Percentiles rank a stretch among this genome's conserved stretches.
These are phyloP conservation scores for Daldinia decipiens DNA, from an alignment of 495 filamentous ascomycete genomes.

Conservation along the genomic window DNA sequence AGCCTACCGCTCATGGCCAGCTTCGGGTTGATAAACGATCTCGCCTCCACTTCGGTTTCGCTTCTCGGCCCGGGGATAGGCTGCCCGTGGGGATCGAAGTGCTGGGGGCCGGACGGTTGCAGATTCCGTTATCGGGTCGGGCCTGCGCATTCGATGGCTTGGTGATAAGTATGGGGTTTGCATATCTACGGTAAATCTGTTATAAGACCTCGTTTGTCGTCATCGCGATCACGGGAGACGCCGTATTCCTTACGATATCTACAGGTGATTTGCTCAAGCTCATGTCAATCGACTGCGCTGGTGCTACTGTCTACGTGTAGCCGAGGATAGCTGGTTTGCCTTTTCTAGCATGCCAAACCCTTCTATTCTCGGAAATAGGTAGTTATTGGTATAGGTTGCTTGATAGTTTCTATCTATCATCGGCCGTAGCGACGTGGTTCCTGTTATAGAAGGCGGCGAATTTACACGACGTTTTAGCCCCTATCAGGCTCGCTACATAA, in stretches of 20 bases:
- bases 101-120: slow-evolving; percentile 29
- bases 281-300: background rate
- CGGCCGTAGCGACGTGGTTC: slow-evolving; percentile 28
- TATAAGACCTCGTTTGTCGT: background rate
- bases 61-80: slow-evolving; percentile 2
- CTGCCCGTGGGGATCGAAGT: background rate
- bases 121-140: slow-evolving; percentile 34
- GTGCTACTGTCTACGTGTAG: background rate
- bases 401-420: slow-evolving; percentile 15
- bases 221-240: background rate
- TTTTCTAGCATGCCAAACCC: background rate
- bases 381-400: slow-evolving; percentile 16
- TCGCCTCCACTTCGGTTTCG: background rate
- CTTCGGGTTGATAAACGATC: background rate
- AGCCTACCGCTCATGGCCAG: slow-evolving; percentile 11
- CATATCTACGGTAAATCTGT: background rate
- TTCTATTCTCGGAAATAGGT: background rate
- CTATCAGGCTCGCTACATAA: slow-evolving; percentile 21
- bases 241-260: background rate
- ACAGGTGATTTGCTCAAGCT: background rate
- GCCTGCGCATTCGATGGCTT: slow-evolving; percentile 25
- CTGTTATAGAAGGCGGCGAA: slow-evolving; percentile 23
- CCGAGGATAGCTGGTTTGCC: background rate
- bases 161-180: background rate
- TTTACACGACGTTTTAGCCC: slow-evolving; percentile 12